Base-by-base conservation (phyloP, 495 filamentous ascomycete species). In the Penicillium ochrochloron region DNA sequence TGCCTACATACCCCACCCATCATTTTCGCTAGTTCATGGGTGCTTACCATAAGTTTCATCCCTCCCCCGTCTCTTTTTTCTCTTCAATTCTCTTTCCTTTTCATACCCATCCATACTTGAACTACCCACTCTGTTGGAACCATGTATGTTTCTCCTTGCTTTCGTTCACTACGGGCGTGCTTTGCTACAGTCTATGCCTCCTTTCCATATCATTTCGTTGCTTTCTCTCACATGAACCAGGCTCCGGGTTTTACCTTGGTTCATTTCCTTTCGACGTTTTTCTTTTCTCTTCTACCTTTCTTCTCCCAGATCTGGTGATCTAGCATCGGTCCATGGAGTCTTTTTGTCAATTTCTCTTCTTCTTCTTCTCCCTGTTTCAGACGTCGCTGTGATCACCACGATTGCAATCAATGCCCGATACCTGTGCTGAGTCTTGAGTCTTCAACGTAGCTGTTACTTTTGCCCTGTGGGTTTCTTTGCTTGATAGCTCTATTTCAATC, bases 351-450 rank as follows among this genome's bases (percentile, higher is more conserved):
- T 60, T 72, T 61, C 41, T 59, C 37, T 41, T 41, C 37, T 66
- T 61, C n/a, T n/a, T 63, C 59, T 63, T 60, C 55, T 69, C 35
- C 57, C 66, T 70, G 63, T 63, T 48, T 46, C 67, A 65, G 23
- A 50, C 54, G 66, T 71, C 59, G 52, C 59, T 62, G 57, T 69
- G 69, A 70, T 69, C 73, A 67, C 67, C 70, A 68, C 69, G 76
- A 75, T 71, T 77, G 72, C 67, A 60, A 56, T 31, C 33, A 37
- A 78, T 73, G n/a, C n/a, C n/a, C n/a, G 77, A 78, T 77, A 79
- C 72, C 75, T 77, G 68, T 72, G 70, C 73, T 70, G 70, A 70
- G 65, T 76, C 59, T 66, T 56, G 52, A 39, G 58, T 63, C 56
- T 35, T 35, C 53, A 61, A 64, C 62, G 63, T 70, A 60, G 59